A percentile compares a stretch with the other conserved stretches of the same genome.
phyloP scores from a whole-genome alignment of 2,329 filamentous ascomycete genomes.

The Fusarium oxysporum region DNA sequence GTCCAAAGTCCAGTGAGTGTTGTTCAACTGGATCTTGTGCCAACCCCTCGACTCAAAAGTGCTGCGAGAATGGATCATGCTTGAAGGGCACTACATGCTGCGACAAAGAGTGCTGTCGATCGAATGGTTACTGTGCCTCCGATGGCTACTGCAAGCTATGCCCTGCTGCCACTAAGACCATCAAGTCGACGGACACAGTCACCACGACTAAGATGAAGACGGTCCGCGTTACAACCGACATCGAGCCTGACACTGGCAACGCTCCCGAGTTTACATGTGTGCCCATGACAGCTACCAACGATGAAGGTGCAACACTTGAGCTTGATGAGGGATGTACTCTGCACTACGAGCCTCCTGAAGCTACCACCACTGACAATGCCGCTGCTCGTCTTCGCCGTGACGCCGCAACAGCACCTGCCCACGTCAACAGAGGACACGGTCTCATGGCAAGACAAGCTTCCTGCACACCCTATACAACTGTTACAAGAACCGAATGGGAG shows the following conservation, averaged over 20 bases:
- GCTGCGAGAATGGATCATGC: not conserved
- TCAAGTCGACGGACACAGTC: constrained; percentile 1
- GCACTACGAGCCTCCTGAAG: not conserved
- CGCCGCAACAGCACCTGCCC: fast-evolving
- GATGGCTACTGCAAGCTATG: constrained; percentile 14
- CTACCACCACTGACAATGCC: not conserved
- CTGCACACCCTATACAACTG: not conserved
- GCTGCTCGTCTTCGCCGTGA: constrained; percentile 4
- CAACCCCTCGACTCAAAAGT: not conserved
- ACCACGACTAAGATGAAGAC: constrained; percentile 14
- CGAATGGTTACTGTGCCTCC: not conserved
- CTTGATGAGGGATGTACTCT: constrained; percentile 8
- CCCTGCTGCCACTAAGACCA: not conserved
- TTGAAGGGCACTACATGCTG: constrained; percentile 9
- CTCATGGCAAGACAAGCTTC: not conserved
- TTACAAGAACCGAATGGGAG: not conserved
- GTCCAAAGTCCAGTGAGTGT: not conserved
- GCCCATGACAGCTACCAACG: constrained; percentile 13
- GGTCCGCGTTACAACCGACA: not conserved
- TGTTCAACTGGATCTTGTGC: not conserved
- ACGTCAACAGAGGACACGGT: fast-evolving
- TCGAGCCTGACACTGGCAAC: constrained; percentile 10
- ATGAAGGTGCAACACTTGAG: not conserved
- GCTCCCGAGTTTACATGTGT: constrained; percentile 8
- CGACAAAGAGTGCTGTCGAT: constrained; percentile 3